Evolutionary conservation across 2,329 filamentous ascomycete genomes (phyloP), one percentile per base, ranked within the genome.

Genomic region (Lasiodiplodia citricola): DNA sequence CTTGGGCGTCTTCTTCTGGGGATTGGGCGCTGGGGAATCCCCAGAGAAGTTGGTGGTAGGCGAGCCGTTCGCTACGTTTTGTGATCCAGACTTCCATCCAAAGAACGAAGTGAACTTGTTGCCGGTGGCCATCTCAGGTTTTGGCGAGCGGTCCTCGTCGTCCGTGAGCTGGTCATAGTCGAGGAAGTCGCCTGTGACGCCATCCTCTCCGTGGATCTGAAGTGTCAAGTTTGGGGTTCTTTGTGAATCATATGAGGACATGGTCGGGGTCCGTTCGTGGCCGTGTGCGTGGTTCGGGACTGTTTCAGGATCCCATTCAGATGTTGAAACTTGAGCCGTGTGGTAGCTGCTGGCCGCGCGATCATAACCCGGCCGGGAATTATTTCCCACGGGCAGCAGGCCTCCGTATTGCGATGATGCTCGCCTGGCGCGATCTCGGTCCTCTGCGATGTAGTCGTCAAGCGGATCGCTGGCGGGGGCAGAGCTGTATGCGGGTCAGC

Each of bases 101-200:
- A 92, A 92, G 78, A 91, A 90, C 16, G 87, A 88, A 55, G 87
- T 87, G 74, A 91, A 85, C 68, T 87, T 88, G 56, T 83, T 83
- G 21, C 74, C 79, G 23, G 82, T 83, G 63, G 58, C 67, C 38
- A n/a, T 76, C 74, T 60, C 75, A 52, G n/a, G 60, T 64, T 31
- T 64, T 28, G 60, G 35, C 44, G 37, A 47, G 28, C 10, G 16
- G 74, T 52, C 75, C 72, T 35, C 72, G 70, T 57, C 72, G 71
- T 74, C 78, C 76, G 5, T 74, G 70, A 67, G 38, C 51, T 68
- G 58, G 58, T 80, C 75, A 25, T 76, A 78, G 70, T 80, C 76
- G 60, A 79, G 75, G 67, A 75, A 79, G 66, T 78, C 75, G 67
- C 78, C 77, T 5, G 76, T 76, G 4, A 78, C 77, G 55, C 78